Base-by-base conservation (phyloP, 192 early-diverging fungal species). In the Powellomyces hirtus region DNA sequence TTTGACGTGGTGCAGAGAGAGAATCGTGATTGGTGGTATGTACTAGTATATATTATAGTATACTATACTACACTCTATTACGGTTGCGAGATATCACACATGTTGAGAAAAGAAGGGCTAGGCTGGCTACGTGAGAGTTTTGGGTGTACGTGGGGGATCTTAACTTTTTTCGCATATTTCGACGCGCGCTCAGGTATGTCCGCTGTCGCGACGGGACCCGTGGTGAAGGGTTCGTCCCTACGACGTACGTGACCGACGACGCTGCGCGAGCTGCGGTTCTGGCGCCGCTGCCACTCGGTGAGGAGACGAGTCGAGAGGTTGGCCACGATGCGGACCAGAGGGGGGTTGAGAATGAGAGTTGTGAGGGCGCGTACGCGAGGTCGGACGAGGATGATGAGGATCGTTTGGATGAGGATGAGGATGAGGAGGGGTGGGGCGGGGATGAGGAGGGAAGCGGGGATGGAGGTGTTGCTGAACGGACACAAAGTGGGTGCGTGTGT, bases 11-110 rank as follows among this genome's bases (percentile, higher is more conserved):
- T 84, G 16, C 73, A 81, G 59, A 46, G 58, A 11, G 82, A 84
- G 10, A 79, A 77, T 57, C 16, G 27, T 6, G 82, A 84, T 49
- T 84, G 82, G 82, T 84, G 82, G 82, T 79, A 55, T 22, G 66
- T 42, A 50, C 16, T 8, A 18, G 7, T 13, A 27, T 29, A 10
- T 35, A 33, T 13, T n/a, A 33, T 22, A 13, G 33, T 5, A 35
- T 4, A 7, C 35, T 16, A n/a, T 18, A 36, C 5, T 6, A 7
- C 24, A 8, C 57, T 35, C 6, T 27, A 6, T 51, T 16, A 16
- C 40, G 40, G 40, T n/a, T 52, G 40, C 40, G 18, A 42, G 18
- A 42, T 13, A 42, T 42, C 10, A 42, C n/a, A n/a, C n/a, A n/a
- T n/a, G n/a, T n/a, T n/a, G n/a, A n/a, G n/a, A n/a, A n/a, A n/a